A percentile compares a stretch with the other conserved stretches of the same genome.
Evolutionary conservation across 768 basidiomycete species (phyloP).

Genomic region (Suillus weaverae): DNA sequence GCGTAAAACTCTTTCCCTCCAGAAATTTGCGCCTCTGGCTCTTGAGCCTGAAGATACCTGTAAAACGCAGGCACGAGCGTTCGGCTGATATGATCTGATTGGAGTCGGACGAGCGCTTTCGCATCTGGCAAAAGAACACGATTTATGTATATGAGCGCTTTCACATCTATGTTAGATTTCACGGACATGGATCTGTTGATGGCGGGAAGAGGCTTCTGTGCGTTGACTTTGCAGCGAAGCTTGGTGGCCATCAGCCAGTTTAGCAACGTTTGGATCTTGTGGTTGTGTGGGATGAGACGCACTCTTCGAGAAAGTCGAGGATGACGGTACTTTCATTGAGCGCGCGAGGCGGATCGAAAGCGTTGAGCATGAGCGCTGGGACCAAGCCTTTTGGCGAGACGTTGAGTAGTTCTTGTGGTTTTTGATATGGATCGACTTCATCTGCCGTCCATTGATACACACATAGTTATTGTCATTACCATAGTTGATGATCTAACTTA

Average conservation of each 20-base stretch:
- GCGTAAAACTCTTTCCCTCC: constrained; percentile 53
- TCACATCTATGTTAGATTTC: not conserved
- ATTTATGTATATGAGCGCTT: constrained; percentile 1
- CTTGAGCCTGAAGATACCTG: constrained; percentile 72
- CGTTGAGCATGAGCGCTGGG: constrained; percentile 61
- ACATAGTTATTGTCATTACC: not conserved
- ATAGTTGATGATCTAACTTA: constrained; percentile 21
- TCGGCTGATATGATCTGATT: constrained; percentile 68
- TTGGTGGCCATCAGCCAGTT: constrained; percentile 18
- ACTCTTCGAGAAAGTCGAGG: constrained; percentile 80
- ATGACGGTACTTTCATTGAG: constrained; percentile 83
- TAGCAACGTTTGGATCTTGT: not conserved
- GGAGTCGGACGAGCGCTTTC: constrained; percentile 63
- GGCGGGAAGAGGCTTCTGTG: constrained; percentile 59
- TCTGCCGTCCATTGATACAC: constrained; percentile 37
- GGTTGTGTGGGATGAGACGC: constrained; percentile 19
- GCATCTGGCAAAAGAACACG: constrained; percentile 46
- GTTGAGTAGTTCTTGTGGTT: constrained; percentile 75
- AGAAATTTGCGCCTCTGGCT: constrained; percentile 48
- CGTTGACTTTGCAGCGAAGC: constrained; percentile 50
- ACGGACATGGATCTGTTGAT: constrained; percentile 56
- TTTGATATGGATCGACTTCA: constrained; percentile 83
- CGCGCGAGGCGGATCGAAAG: constrained; percentile 53
- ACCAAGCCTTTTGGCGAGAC: constrained; percentile 83
- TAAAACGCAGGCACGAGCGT: constrained; percentile 70